A percentile compares a stretch with the other conserved stretches of the same genome.
Evolutionary conservation across 2,329 filamentous ascomycete genomes (phyloP).

Genomic region (Chaetomium globosum): DNA sequence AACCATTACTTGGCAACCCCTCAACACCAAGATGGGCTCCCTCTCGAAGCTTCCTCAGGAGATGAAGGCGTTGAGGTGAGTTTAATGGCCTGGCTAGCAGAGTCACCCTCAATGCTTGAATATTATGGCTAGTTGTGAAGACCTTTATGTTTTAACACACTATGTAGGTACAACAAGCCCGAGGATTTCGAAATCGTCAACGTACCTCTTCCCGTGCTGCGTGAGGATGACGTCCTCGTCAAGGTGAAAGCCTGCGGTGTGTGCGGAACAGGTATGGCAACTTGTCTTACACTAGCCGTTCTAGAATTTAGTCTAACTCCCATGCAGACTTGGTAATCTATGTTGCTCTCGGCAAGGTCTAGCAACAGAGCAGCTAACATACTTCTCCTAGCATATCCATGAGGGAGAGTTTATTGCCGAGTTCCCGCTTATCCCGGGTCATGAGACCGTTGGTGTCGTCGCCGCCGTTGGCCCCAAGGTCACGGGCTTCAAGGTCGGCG

Average conservation of each 20-base stretch:
- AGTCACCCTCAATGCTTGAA: not conserved
- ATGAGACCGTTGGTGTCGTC: conserved; percentile 69
- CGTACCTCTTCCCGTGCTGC: conserved; percentile 62
- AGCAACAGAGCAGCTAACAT: conserved; percentile 25
- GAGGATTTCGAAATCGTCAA: conserved; percentile 63
- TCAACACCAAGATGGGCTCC: conserved; percentile 39
- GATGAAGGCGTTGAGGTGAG: conserved; percentile 40
- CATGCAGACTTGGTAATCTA: conserved; percentile 11
- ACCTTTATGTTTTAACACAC: not conserved
- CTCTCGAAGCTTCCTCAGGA: conserved; percentile 44
- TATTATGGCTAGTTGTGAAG: not conserved
- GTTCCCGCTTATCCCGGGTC: conserved; percentile 68
- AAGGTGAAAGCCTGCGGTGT: conserved; percentile 70
- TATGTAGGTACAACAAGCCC: conserved; percentile 35
- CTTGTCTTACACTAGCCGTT: not conserved
- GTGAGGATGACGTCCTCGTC: conserved; percentile 63
- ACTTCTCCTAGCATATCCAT: conserved; percentile 55
- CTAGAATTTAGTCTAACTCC: not conserved
- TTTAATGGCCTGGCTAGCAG: not conserved
- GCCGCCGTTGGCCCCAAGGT: conserved; percentile 61
- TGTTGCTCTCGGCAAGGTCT: not conserved
- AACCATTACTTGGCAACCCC: conserved; percentile 7
- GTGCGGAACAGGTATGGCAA: conserved; percentile 57
- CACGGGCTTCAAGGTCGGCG: conserved; percentile 61
- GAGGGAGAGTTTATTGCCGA: conserved; percentile 67